Conservation (phyloP, 768 basidiomycete species). For the Pulveroboletus sp. region DNA sequence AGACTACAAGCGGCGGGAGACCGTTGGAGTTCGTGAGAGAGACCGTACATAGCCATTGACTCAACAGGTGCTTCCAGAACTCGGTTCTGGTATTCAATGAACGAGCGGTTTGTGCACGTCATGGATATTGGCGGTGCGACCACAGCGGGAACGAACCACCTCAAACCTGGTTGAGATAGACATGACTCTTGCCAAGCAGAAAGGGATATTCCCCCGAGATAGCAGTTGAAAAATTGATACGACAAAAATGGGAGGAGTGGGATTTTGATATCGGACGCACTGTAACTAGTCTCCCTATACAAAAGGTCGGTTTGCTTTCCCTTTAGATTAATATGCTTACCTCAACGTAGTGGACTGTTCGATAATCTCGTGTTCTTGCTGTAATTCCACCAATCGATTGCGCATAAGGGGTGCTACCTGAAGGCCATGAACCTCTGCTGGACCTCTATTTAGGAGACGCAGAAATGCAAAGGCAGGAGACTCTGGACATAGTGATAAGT, state of each 20-base stretch:
- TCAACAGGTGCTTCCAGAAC: constrained; percentile 67
- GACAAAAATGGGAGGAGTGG: constrained; percentile 21
- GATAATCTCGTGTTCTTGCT: constrained; percentile 37
- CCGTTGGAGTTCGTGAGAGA: constrained; percentile 65
- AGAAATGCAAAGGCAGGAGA: constrained; percentile 71
- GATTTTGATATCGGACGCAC: constrained; percentile 15
- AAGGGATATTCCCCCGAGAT: constrained; percentile 56
- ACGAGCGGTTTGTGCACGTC: constrained; percentile 71
- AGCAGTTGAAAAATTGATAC: constrained; percentile 37
- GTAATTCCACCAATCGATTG: constrained; percentile 45
- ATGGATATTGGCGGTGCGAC: constrained; percentile 80
- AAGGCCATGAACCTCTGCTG: constrained; percentile 60
- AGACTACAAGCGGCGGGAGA: constrained; percentile 44
- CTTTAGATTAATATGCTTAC: constrained; percentile 32
- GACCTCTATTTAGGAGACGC: constrained; percentile 56
- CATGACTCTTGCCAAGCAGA: constrained; percentile 70
- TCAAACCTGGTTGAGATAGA: constrained; percentile 71
- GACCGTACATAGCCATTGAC: constrained; percentile 74
- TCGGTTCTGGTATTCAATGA: constrained; percentile 63
- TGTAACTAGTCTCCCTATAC: constrained; percentile 19
- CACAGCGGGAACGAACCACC: constrained; percentile 82
- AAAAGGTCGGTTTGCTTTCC: constrained; percentile 4
- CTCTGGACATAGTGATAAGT: constrained; percentile 32
- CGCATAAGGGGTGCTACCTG: constrained; percentile 58
- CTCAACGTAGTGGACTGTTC: constrained; percentile 41